Evolutionary conservation across 1,139 yeast species (phyloP), one percentile per base, ranked within the genome.

Genomic region (Geotrichum reessii): DNA sequence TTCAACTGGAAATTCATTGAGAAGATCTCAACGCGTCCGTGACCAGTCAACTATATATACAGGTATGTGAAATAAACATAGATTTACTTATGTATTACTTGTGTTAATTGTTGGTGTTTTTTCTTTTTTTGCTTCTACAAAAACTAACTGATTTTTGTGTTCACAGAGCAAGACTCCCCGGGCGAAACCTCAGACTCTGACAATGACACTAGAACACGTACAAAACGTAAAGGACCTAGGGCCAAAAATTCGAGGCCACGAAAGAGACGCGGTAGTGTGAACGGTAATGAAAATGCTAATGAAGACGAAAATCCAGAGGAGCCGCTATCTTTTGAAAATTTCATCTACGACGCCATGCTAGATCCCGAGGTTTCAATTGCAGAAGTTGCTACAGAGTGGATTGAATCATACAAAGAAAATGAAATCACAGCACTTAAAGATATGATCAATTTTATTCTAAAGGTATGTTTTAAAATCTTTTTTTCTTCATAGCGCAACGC

Each of bases 321-420:
- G 12, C 56, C 62, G 44, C 44, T 17, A 5, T 47, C 56, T 11
- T 58, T 60, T 53, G 62, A 58, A 33, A 60, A 56, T 33, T 53
- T 48, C 46, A 57, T 60, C 7, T 60, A 58, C 48, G 62, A 68
- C 44, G 72, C 73, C 4, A 62, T 72, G 19, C 48, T 64, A 33
- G 74, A 70, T 47, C 82, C 82, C 11, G 82, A 78, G 25, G 67
- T 76, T 0, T 78, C 86, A 0, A 73, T 85, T 6, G 77, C 76
- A 7, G 91, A 86, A 48, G 65, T 87, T 9, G 88, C 90, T 0
- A 72, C 82, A 19, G 84, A 82, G 48, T 90, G 96, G 95, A 67
- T 89, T 17, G 86, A 84, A 28, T 80, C 79, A 33, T 83, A 80
- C 63, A 74, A 72, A 47, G 70, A 69, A 14, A 75, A 77, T 47